Base-by-base conservation (phyloP, 352 stramenopile genomes). In the Pythium phragmitis region DNA sequence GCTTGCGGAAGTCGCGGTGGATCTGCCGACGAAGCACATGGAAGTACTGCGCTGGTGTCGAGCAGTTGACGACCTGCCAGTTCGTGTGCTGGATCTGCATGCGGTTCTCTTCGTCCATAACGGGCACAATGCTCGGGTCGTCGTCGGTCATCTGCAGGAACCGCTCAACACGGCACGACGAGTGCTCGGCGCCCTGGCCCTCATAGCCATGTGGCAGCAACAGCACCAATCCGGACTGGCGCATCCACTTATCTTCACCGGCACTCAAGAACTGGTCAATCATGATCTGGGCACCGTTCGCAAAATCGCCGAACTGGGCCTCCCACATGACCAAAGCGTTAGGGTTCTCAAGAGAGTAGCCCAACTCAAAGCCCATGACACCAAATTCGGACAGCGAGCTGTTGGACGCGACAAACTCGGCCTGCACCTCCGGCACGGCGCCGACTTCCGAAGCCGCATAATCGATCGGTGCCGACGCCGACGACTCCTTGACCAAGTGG, bases 1-100 rank as follows among this genome's bases (percentile, higher is more conserved):
- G 87, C 60, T 96, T 94, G 58, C 83, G 83, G 70, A 88, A 91
- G 47, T 70, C 86, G 37, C 71, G 81, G 37, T 72, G 65, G 36
- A 90, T 76, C 71, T 95, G 86, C 37, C 96, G 79, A n/a, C 96
- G 88, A 55, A 99, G 79, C 30, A 87, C 92, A 69, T 99, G 96
- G 75, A 99, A 99, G 72, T 98, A 99, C 74, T 98, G 97, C 8
- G 96, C 96, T 6, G 96, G 94, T 1, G 88, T 96, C 26, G 83
- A 92, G 42, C 82, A 82, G 63, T 91, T 88, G 23, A 89, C 69
- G 9, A 95, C 84, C 56, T 90, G 79, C 55, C 91, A 77, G 71
- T 97, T 97, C 14, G 75, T 75, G 48, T 75, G 72, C 61, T 79
- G 77, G 54, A 99, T 98, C 76, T 99, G 96, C 81, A 97, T 98